A percentile compares a stretch with the other conserved stretches of the same genome.
Evolutionary conservation across 805 yeast genomes (phyloP).

Genomic region (Pichia cabralensis): DNA sequence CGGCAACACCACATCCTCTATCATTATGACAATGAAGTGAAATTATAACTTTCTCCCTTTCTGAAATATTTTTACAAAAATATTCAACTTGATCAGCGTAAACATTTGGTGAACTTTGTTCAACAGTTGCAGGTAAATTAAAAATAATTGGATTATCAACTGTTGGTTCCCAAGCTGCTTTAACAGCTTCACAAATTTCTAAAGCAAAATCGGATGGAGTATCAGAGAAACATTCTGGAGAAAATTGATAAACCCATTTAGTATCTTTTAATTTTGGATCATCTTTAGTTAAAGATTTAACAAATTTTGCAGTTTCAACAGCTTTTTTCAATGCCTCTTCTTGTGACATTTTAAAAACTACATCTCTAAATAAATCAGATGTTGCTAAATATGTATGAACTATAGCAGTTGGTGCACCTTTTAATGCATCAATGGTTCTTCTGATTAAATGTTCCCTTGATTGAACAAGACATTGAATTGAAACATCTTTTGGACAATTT

Average conservation of each 20-base stretch:
- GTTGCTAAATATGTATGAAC: conserved; percentile 70
- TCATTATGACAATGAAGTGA: conserved; percentile 74
- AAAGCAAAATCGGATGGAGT: conserved; percentile 67
- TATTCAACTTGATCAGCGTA: conserved; percentile 78
- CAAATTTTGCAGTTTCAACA: conserved; percentile 58
- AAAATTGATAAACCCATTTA: conserved; percentile 62
- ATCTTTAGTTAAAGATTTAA: conserved; percentile 62
- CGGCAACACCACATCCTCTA: conserved; percentile 80
- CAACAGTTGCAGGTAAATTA: conserved; percentile 76
- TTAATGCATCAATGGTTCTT: conserved; percentile 64
- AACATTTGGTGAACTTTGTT: conserved; percentile 63
- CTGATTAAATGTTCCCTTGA: conserved; percentile 66
- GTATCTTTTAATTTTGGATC: conserved; percentile 58
- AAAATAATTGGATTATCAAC: conserved; percentile 64
- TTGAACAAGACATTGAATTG: conserved; percentile 65
- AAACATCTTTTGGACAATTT: conserved; percentile 66
- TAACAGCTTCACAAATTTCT: conserved; percentile 72
- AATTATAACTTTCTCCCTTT: conserved; percentile 60
- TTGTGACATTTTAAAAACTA: conserved; percentile 63
- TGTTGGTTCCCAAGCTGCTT: conserved; percentile 73
- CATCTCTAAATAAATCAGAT: conserved; percentile 64
- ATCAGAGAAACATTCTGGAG: conserved; percentile 72
- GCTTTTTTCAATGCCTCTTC: conserved; percentile 62
- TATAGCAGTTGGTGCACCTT: conserved; percentile 65
- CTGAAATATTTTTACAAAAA: conserved; percentile 55